These are phyloP conservation scores for Stagonosporopsis chrysanthemi DNA, from an alignment of 2,329 filamentous ascomycete genomes.

Conservation along the genomic window DNA sequence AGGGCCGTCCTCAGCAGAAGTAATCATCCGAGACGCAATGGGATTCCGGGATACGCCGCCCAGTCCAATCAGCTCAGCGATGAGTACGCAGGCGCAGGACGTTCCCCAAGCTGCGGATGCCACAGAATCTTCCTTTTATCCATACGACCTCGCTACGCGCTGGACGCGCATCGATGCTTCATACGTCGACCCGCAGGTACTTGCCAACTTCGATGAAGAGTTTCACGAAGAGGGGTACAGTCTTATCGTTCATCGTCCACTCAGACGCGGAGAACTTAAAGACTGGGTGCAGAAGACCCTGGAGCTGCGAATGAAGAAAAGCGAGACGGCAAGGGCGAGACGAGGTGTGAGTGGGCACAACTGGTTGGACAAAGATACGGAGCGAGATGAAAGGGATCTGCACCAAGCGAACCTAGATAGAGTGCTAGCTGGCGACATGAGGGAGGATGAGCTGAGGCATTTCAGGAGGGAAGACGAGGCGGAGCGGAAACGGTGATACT, in stretches of 20 bases:
- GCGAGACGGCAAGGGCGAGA: neutral
- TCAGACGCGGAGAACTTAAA: conserved; percentile 26
- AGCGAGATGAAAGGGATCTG: conserved; percentile 25
- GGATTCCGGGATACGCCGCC: conserved; percentile 14
- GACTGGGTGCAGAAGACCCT: conserved; percentile 28
- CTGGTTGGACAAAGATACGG: conserved; percentile 40
- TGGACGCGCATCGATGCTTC: conserved; percentile 32
- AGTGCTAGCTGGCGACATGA: conserved; percentile 25
- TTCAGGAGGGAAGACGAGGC: conserved; percentile 16
- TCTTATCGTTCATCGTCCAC: conserved; percentile 25
- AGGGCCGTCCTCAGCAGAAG: neutral
- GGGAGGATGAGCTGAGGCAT: conserved; percentile 21
- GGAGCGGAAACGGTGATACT: neutral
- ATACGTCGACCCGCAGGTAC: conserved; percentile 27
- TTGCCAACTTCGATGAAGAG: conserved; percentile 23
- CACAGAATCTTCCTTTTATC: conserved; percentile 22
- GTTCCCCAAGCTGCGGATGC: neutral
- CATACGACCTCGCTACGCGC: conserved; percentile 6
- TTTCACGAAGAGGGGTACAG: conserved; percentile 27
- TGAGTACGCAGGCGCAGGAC: neutral
- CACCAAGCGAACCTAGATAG: conserved; percentile 21
- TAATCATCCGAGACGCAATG: conserved; percentile 2
- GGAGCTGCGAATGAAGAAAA: conserved; percentile 17
- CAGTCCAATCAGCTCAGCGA: conserved; percentile 1
- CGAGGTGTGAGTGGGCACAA: conserved; percentile 9